Evolutionary conservation across 2,329 filamentous ascomycete species (phyloP).

Genomic region (Tolypocladium endophyticum): DNA sequence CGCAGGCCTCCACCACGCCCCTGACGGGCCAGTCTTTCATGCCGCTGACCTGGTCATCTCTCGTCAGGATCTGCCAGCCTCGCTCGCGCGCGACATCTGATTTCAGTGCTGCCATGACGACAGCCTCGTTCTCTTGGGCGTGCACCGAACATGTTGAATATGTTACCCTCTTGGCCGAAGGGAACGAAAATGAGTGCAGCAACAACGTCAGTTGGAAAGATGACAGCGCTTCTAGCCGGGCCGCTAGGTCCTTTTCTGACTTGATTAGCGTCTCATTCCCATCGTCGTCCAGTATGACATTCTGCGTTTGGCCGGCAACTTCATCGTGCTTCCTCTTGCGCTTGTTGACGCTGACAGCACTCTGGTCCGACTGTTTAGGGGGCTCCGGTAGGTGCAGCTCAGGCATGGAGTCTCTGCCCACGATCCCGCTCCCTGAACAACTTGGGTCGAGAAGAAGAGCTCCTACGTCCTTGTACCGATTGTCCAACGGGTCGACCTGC

Average conservation of each 20-base stretch:
- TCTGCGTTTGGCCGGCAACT: constrained; percentile 16
- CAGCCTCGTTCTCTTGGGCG: constrained; percentile 76
- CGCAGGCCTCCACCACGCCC: constrained; percentile 40
- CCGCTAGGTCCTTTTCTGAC: constrained; percentile 45
- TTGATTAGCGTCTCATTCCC: constrained; percentile 41
- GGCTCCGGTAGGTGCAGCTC: constrained; percentile 47
- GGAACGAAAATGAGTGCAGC: constrained; percentile 75
- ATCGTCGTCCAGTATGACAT: constrained; percentile 45
- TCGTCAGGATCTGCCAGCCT: constrained; percentile 68
- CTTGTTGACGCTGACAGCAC: constrained; percentile 11
- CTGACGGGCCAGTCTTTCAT: constrained; percentile 66
- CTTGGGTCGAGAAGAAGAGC: constrained; percentile 84
- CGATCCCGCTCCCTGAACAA: constrained; percentile 91
- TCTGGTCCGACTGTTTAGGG: constrained; percentile 9
- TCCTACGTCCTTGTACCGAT: constrained; percentile 58
- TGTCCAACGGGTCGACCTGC: constrained; percentile 54
- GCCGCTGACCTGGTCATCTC: constrained; percentile 65
- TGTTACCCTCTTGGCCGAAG: constrained; percentile 62
- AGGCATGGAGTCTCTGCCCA: constrained; percentile 74
- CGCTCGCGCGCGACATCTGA: constrained; percentile 54
- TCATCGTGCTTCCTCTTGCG: constrained; percentile 37
- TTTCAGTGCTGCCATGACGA: constrained; percentile 61
- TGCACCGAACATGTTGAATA: constrained; percentile 94
- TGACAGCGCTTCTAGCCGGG: constrained; percentile 63
- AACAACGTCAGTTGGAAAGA: constrained; percentile 75